Evolutionary conservation across 139 green algal genomes (phyloP).

Genomic region (Volvox reticuliferus): DNA sequence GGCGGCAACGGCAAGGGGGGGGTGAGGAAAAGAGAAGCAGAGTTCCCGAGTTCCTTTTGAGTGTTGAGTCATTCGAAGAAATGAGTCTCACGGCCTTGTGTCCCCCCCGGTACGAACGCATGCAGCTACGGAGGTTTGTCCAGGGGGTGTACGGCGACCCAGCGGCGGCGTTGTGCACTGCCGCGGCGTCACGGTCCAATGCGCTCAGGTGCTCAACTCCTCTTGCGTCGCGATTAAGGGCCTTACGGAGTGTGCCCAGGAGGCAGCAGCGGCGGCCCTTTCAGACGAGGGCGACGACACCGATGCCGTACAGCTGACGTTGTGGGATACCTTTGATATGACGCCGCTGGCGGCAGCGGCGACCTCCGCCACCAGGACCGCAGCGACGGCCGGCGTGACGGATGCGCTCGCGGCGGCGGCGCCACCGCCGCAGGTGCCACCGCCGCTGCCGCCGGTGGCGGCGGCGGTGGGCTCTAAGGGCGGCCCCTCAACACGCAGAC

Average conservation of each 20-base stretch:
- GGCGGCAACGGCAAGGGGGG: too few relatives aligned
- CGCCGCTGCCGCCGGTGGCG: not conserved
- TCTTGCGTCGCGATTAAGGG: not conserved
- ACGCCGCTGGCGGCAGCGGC: not conserved
- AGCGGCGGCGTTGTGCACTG: not conserved
- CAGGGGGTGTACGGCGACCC: not conserved
- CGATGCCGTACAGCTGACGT: not conserved
- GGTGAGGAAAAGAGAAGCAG: too few relatives aligned
- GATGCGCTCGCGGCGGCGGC: not conserved
- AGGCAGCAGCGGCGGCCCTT: not conserved
- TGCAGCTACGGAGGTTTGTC: not conserved
- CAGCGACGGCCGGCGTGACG: too few relatives aligned
- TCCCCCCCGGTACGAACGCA: not conserved
- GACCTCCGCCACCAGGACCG: too few relatives aligned
- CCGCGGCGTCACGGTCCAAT: not conserved
- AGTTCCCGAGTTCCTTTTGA: too few relatives aligned
- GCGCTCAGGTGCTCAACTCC: not conserved
- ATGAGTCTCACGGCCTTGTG: too few relatives aligned
- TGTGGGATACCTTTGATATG: not conserved
- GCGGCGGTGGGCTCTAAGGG: not conserved
- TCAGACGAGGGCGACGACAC: too few relatives aligned
- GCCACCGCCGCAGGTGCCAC: too few relatives aligned
- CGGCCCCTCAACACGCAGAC: not conserved
- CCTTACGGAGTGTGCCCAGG: not conserved
- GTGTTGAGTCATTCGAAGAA: too few relatives aligned